Percentiles rank a stretch among this genome's conserved stretches.
phyloP scores from a whole-genome alignment of 306 rosid species.

The Heteromeles arbutifolia region DNA sequence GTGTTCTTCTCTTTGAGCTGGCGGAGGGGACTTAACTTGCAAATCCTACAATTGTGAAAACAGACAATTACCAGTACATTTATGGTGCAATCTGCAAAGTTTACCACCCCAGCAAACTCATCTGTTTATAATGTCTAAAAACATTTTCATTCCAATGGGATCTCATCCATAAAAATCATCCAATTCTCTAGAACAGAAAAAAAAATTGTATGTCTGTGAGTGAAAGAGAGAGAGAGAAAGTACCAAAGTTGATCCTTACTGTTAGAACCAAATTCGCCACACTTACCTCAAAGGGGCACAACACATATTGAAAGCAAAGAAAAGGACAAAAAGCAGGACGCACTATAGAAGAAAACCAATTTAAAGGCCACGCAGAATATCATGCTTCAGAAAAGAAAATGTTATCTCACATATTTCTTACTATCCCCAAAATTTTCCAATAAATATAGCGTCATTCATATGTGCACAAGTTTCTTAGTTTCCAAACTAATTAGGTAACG shows the following conservation, averaged over 20 bases:
- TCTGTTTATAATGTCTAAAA: not conserved
- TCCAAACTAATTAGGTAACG: not conserved
- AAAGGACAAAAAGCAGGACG: not conserved
- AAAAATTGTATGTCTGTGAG: not conserved
- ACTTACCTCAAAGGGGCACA: not conserved
- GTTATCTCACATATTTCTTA: too few relatives aligned
- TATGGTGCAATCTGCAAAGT: not conserved
- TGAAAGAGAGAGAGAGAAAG: not conserved
- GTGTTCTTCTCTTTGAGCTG: conserved; percentile 35
- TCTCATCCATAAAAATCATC: not conserved
- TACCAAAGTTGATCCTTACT: not conserved
- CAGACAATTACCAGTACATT: not conserved
- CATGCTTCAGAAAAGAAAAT: not conserved
- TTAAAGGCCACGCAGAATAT: not conserved
- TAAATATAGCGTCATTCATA: too few relatives aligned
- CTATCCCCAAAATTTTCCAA: too few relatives aligned
- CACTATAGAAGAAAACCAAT: not conserved
- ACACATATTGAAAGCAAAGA: not conserved
- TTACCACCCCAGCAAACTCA: not conserved
- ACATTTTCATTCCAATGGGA: not conserved
- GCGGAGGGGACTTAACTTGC: conserved; percentile 52
- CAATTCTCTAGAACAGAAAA: not conserved
- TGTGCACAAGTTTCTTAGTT: not conserved
- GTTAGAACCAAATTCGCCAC: not conserved
- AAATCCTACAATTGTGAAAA: conserved; percentile 42